These are phyloP conservation scores for Rubia tinctorum DNA, from an alignment of 305 asterid genomes.

Conservation along the genomic window DNA sequence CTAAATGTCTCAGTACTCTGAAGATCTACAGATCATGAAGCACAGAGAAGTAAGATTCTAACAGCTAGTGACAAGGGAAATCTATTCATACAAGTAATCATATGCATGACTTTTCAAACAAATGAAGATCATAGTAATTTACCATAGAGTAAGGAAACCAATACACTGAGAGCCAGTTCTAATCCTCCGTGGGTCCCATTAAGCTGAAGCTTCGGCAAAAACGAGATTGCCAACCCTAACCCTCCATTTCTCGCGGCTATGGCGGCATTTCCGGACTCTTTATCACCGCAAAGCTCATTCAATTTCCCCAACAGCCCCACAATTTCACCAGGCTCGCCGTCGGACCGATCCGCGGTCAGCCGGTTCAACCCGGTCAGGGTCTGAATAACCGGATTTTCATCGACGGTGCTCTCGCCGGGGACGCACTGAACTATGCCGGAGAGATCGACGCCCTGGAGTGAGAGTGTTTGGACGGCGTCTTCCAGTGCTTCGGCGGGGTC, in stretches of 20 bases:
- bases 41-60: background rate
- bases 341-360: conserved; percentile 21
- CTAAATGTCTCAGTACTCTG: conserved; percentile 68
- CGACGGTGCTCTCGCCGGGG: conserved; percentile 34
- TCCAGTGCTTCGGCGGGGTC: conserved; percentile 84
- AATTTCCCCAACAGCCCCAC: conserved; percentile 47
- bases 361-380: conserved; percentile 54
- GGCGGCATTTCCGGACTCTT: conserved; percentile 66
- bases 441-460: conserved; percentile 93
- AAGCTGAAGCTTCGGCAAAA: conserved; percentile 46
- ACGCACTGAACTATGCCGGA: conserved; percentile 53
- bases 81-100: background rate
- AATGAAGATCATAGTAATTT: conserved; percentile 4
- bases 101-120: background rate
- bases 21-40: conserved; percentile 54
- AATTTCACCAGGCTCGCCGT: conserved; percentile 22
- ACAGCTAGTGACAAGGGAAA: background rate
- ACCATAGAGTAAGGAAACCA: conserved; percentile 82
- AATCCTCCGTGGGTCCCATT: conserved; percentile 43
- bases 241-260: conserved; percentile 77
- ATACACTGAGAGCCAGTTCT: conserved; percentile 48
- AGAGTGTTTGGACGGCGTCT: conserved; percentile 84
- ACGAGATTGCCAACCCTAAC: conserved; percentile 46
- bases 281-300: conserved; percentile 40
- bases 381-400: conserved; percentile 47